Evolutionary conservation across 2,329 filamentous ascomycete genomes (phyloP), one percentile per base, ranked within the genome.

Genomic region (Ceratocystis harringtonii): DNA sequence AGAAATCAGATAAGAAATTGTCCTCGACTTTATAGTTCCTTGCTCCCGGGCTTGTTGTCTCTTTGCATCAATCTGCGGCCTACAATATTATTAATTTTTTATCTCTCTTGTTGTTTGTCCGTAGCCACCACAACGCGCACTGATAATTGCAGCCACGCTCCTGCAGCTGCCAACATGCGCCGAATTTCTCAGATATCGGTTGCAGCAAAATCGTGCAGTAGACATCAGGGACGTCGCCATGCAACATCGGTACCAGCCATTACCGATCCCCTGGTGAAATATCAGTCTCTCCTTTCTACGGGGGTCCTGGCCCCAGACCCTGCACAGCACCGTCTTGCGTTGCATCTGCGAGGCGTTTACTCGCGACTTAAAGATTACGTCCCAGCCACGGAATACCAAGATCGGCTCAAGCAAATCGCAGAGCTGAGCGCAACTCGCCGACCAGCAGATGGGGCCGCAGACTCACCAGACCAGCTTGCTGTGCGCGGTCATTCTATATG

Each of bases 321-420:
- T 4, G 81, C 86, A 25, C 87, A 90, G 72, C 85, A 90, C 73
- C 81, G 87, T 22, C 78, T 90, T 5, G 89, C 89, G 5, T 79
- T 89, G 50, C 87, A 92, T 74, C 78, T 92, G 1, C 87, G 89
- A 70, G 88, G 89, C 72, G 79, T 92, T 10, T 92, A 94, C 70
- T 77, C 83, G 45, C 80, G 85, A 1, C 77, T 92, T 50, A 91
- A 89, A 72, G 88, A 92, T 73, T 92, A 94, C 74, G 82, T 87
- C 44, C 89, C 89, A 0, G 81, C 84, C 60, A 70, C 81, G 12
- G 86, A 90, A 71, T 92, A 92, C 72, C 80, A 80, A 36, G 78
- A 84, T 68, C 81, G 84, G 32, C 78, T 94, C 1, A 79, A 81
- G 55, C 83, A 84, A 69, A 78, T 90, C 32, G 80, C 80, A 4